Percentiles rank a stretch among this genome's conserved stretches.
These are phyloP conservation scores for Podospora bellae-mahoneyi DNA, from an alignment of 495 filamentous ascomycete genomes.

Conservation along the genomic window DNA sequence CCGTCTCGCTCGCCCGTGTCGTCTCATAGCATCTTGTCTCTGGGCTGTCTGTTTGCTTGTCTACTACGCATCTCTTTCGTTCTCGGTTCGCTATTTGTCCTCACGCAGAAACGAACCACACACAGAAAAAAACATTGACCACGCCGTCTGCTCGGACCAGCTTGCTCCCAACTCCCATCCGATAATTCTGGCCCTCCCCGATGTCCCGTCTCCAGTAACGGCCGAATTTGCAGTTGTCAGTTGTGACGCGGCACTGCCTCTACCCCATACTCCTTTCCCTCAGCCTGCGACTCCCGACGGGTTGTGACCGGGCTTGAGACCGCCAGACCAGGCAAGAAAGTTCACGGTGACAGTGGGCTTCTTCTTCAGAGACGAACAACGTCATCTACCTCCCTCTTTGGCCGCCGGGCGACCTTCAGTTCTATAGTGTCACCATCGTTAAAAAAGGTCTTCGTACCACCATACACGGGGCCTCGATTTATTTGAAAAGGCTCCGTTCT, in stretches of 20 bases:
- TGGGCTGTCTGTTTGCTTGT: not conserved
- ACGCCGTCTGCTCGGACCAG: constrained; percentile 9
- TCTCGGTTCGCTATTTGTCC: constrained; percentile 6
- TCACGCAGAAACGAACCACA: constrained; percentile 11
- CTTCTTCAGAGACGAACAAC: constrained; percentile 39
- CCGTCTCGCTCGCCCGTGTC: constrained; percentile 8
- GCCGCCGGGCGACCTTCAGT: constrained; percentile 56
- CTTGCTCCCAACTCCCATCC: not conserved
- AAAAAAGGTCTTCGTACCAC: constrained; percentile 14
- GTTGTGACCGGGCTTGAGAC: constrained; percentile 29
- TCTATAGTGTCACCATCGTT: constrained; percentile 44
- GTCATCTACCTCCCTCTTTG: constrained; percentile 31
- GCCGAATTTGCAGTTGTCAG: constrained; percentile 29
- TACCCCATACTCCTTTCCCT: constrained; percentile 10
- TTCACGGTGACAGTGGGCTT: constrained; percentile 53
- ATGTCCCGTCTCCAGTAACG: constrained; percentile 34
- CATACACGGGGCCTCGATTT: not conserved
- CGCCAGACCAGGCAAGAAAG: constrained; percentile 26
- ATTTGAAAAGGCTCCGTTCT: constrained; percentile 6
- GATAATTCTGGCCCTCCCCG: constrained; percentile 18
- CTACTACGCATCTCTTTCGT: constrained; percentile 5
- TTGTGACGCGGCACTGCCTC: constrained; percentile 29
- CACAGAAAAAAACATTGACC: not conserved
- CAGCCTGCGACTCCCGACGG: constrained; percentile 14
- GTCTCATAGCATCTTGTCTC: constrained; percentile 9